phyloP scores from a whole-genome alignment of 768 basidiomycete species.

The Naganishia vaughanmartiniae region DNA sequence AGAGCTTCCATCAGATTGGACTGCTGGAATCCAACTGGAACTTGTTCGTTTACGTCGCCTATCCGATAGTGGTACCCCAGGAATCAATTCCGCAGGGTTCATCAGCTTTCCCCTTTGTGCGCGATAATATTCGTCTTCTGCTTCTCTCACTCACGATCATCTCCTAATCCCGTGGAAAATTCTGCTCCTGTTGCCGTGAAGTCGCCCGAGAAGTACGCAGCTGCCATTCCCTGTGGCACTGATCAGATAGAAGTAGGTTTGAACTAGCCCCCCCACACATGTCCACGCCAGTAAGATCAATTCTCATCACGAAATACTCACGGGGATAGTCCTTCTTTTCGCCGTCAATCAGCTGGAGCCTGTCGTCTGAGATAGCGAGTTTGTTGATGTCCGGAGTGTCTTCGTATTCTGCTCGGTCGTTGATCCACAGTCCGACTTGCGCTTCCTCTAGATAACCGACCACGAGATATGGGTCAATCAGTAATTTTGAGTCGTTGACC shows the following conservation, averaged over 20 bases:
- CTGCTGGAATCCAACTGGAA: neutral
- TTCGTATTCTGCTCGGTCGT: neutral
- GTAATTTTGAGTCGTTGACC: too few relatives aligned
- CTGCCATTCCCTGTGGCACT: slow-evolving; percentile 8
- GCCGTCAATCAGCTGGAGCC: neutral
- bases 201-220: neutral
- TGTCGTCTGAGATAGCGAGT: neutral
- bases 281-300: too few relatives aligned
- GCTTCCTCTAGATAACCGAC: neutral
- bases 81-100: neutral
- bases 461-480: too few relatives aligned
- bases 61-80: neutral
- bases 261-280: too few relatives aligned
- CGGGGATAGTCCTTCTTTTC: neutral
- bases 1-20: neutral
- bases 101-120: too few relatives aligned
- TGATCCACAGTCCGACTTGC: neutral
- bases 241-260: neutral
- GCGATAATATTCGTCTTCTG: neutral
- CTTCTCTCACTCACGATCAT: neutral
- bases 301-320: neutral
- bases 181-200: neutral
- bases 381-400: neutral
- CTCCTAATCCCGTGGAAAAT: neutral
- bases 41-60: neutral